Conservation (phyloP, 2,329 filamentous ascomycete genomes). For the Aspergillus sp. region DNA sequence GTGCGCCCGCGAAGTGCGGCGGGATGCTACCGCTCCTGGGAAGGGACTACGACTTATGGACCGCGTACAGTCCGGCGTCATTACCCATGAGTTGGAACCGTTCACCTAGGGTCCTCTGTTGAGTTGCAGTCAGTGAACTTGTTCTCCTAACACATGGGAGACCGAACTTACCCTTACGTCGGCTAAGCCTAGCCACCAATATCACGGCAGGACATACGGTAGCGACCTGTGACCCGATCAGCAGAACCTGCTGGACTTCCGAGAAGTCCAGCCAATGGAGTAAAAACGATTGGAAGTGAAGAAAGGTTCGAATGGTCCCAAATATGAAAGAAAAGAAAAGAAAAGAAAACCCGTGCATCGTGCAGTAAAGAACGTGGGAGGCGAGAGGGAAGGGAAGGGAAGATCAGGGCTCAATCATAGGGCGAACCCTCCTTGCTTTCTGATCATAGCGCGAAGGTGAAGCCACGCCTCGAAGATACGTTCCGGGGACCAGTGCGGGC, state of each 20-base stretch:
- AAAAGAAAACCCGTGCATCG: background rate
- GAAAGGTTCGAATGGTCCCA: background rate
- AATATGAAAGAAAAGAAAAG: background rate
- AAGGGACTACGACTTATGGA: conserved; percentile 13
- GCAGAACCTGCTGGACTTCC: conserved; percentile 15
- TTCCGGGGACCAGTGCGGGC: background rate
- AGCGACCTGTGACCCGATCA: conserved; percentile 18
- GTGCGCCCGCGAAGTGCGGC: background rate
- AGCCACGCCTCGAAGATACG: background rate
- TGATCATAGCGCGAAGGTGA: background rate
- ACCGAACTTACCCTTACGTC: conserved; percentile 10
- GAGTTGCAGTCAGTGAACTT: background rate
- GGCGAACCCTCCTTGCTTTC: conserved; percentile 2
- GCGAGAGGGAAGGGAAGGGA: background rate
- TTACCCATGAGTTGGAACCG: conserved; percentile 16
- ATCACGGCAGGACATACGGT: conserved; percentile 16
- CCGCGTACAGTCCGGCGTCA: conserved; percentile 17
- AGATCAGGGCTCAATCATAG: conserved; percentile 3
- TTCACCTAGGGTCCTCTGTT: conserved; percentile 9
- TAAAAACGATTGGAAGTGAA: conserved; percentile 12
- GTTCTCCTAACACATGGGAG: background rate
- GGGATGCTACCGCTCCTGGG: conserved; percentile 11
- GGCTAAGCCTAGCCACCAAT: conserved; percentile 15
- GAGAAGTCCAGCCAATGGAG: conserved; percentile 11
- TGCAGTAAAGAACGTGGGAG: conserved; percentile 4